Base-by-base conservation (phyloP, 345 rosid genomes). In the Pelargonium nanum region DNA sequence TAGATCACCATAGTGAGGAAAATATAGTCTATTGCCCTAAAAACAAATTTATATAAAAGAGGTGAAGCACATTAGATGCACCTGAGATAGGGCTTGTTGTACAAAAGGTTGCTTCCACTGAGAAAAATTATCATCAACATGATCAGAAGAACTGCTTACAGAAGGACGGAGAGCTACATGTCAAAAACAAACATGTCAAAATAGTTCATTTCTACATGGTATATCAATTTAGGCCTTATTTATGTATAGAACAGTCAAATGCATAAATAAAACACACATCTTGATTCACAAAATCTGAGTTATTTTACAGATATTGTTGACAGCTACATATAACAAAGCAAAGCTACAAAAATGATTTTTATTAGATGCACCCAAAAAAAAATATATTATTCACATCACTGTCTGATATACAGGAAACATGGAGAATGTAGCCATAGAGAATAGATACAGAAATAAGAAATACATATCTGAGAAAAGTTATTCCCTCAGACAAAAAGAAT, bases 61-160 rank as follows among this genome's bases (percentile, higher is more conserved):
- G 57, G 25, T 15, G 51, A 58, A n/a, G 55, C 22, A 24, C 62
- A 23, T 24, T 57, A 51, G 57, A 21, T 55, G 66, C 56, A 88
- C 96, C 85, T 85, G 91, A 56, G 87, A 81, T 56, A 85, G 71
- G 60, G 96, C 87, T 70, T 76, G 89, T 57, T 81, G 84, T 51
- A 83, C 81, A 74, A 73, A 77, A 61, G 81, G 80, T 70, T 85
- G 96, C 62, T 70, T 79, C 96, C 96, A 88, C 26, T 60, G 81
- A 59, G 86, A 75, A 78, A 88, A 83, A 64, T 65, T 71, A 44
- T 85, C 86, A 77, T 72, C 86, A 70, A 75, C 58, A 69, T 77
- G 74, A 65, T 85, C 91, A 60, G 71, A 58, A 55, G 64, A 56
- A 68, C 75, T 72, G 72, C 68, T 80, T 60, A 75, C 57, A n/a